A percentile compares a stretch with the other conserved stretches of the same genome.
phyloP scores from a whole-genome alignment of 306 rosid species.

The Coriaria nepalensis region DNA sequence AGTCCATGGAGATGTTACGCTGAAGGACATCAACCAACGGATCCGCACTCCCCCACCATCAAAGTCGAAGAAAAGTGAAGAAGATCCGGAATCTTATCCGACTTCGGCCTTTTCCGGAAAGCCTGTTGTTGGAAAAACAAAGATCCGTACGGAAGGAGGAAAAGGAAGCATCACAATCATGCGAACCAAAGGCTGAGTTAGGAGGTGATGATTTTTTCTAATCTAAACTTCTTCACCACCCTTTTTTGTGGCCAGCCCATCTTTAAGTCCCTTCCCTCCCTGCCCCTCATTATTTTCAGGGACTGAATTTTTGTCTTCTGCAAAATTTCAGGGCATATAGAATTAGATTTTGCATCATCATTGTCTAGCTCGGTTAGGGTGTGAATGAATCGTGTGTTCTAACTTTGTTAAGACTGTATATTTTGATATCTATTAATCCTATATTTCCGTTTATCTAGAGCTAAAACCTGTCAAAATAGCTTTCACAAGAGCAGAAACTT shows the following conservation, averaged over 20 bases:
- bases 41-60: conserved; percentile 61
- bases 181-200: conserved; percentile 76
- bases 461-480: too few relatives aligned
- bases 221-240: not conserved
- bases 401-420: too few relatives aligned
- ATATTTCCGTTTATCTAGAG: too few relatives aligned
- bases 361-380: too few relatives aligned
- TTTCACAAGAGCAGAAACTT: too few relatives aligned
- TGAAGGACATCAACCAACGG: conserved; percentile 87
- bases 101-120: conserved; percentile 92
- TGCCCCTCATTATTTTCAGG: conserved; percentile 12
- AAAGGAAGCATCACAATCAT: conserved; percentile 96
- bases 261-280: conserved; percentile 4
- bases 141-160: conserved; percentile 81
- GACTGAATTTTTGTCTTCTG: conserved; percentile 18
- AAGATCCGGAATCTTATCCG: conserved; percentile 52
- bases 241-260: conserved; percentile 10
- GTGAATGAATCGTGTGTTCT: too few relatives aligned
- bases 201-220: conserved; percentile 11
- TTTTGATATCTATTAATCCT: too few relatives aligned
- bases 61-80: conserved; percentile 32
- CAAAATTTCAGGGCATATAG: conserved; percentile 23
- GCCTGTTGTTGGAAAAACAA: conserved; percentile 87
- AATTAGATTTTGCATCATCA: conserved; percentile 12
- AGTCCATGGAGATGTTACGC: conserved; percentile 70